Evolutionary conservation across 345 rosid species (phyloP).

Genomic region (Citrus medica): DNA sequence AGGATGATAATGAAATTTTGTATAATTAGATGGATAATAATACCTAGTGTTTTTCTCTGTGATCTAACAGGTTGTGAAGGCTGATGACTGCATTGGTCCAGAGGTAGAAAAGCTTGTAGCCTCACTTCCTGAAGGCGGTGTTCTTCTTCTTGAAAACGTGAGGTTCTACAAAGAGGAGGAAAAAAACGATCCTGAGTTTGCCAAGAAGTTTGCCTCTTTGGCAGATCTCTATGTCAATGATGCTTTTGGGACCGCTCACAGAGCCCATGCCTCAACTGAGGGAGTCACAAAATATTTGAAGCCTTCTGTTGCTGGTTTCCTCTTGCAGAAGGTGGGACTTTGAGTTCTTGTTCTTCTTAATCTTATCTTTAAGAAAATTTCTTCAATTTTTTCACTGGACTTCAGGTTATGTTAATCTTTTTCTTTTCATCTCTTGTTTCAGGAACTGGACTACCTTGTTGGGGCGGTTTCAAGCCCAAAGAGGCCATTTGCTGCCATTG

Average conservation of each 20-base stretch:
- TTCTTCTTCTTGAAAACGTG: constrained; percentile 86
- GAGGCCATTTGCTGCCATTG: constrained; percentile 96
- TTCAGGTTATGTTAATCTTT: not conserved
- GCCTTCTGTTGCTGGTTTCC: constrained; percentile 96
- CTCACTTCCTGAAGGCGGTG: constrained; percentile 84
- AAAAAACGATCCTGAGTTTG: constrained; percentile 89
- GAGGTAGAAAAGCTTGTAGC: constrained; percentile 83
- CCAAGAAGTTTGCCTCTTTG: constrained; percentile 88
- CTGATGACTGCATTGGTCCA: constrained; percentile 89
- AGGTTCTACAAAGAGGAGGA: constrained; percentile 94
- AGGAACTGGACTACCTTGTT: constrained; percentile 96
- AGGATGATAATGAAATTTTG: not conserved
- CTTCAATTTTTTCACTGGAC: not conserved
- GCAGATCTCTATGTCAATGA: constrained; percentile 94
- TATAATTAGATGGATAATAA: not conserved
- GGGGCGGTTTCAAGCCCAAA: constrained; percentile 88
- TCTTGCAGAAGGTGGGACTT: constrained; percentile 73
- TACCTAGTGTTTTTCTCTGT: not conserved
- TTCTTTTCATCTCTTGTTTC: constrained; percentile 6
- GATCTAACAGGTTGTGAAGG: constrained; percentile 55
- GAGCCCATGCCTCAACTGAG: constrained; percentile 98
- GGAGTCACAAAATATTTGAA: constrained; percentile 87
- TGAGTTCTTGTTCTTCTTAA: not conserved
- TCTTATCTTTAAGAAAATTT: not conserved
- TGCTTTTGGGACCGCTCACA: constrained; percentile 94